Percentiles rank a stretch among this genome's conserved stretches.
Evolutionary conservation across 345 rosid genomes (phyloP).

Genomic region (Populus ilicifolia): DNA sequence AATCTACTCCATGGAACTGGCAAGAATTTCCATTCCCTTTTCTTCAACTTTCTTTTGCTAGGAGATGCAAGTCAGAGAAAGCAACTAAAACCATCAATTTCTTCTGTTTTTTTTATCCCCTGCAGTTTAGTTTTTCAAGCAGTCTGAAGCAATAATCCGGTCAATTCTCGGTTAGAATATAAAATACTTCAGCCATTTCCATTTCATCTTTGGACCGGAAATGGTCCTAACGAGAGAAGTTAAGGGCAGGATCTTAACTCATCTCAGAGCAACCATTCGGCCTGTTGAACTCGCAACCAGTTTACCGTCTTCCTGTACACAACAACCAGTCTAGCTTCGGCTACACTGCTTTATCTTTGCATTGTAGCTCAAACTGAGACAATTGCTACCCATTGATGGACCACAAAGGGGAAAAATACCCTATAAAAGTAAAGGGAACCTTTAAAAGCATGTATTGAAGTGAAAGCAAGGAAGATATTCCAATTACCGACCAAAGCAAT

Average conservation of each 20-base stretch:
- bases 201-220: background rate
- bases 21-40: background rate
- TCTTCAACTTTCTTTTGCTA: background rate
- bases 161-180: background rate
- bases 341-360: background rate
- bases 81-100: background rate
- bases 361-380: background rate
- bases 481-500: background rate
- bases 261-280: slow-evolving; percentile 4
- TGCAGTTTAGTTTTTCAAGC: background rate
- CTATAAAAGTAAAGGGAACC: background rate
- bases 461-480: slow-evolving; percentile 8
- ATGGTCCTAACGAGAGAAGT: background rate
- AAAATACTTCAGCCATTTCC: background rate
- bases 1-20: background rate
- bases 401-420: background rate
- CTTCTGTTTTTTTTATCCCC: background rate
- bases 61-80: background rate
- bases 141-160: background rate
- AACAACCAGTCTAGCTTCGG: slow-evolving; percentile 2
- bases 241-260: background rate
- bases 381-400: background rate
- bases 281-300: slow-evolving; percentile 11
- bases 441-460: slow-evolving; percentile 5
- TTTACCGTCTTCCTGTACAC: background rate